Evolutionary conservation across 768 basidiomycete genomes (phyloP), one percentile per base, ranked within the genome.

Genomic region (Amanita pallidorosea): DNA sequence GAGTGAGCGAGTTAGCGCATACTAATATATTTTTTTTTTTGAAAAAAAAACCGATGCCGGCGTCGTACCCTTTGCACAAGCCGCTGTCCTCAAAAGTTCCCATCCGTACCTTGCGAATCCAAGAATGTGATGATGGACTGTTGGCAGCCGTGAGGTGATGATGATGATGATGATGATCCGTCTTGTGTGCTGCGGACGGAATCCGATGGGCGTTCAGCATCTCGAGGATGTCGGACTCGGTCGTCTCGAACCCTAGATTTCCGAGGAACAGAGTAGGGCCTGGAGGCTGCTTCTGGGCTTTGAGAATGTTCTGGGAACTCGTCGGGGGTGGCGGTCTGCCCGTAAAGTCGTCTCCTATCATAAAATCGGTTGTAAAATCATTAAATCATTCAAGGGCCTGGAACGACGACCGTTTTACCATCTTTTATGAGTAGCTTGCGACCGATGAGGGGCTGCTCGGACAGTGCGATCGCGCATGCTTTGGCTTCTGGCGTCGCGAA

Each of bases 71-170:
- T 74, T 98, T 99, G 69, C 95, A 98, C 48, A 79, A 67, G 7
- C 95, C 96, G 45, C 81, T 88, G 65, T 99, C 95, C 63, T 97
- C 92, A 57, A 99, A 99, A 15, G 93, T 94, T 4, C 92, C 93
- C 78, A 99, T 77, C 5, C 95, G 81, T 25, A 99, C 70, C 62
- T 91, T 91, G 54, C 87, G 75, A 69, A 85, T 76, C 81, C 80
- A 81, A 20, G 64, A 62, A 42, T 77, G 75, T 11, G 45, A 17
- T 11, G 45, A 9, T 7, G 13, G 22, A 15, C 47, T 66, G 66
- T 3, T 62, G 57, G 22, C 27, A 7, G 3, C 23, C 25, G 22
- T 29, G 43, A 25, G 29, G 7, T 29, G 64, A 15, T 57, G 23
- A 27, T 27, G 3, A 27, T 27, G 29, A 15, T 29, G 64, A 15